Conservation (phyloP, 331 rosid species). For the Stylosanthes scabra region DNA sequence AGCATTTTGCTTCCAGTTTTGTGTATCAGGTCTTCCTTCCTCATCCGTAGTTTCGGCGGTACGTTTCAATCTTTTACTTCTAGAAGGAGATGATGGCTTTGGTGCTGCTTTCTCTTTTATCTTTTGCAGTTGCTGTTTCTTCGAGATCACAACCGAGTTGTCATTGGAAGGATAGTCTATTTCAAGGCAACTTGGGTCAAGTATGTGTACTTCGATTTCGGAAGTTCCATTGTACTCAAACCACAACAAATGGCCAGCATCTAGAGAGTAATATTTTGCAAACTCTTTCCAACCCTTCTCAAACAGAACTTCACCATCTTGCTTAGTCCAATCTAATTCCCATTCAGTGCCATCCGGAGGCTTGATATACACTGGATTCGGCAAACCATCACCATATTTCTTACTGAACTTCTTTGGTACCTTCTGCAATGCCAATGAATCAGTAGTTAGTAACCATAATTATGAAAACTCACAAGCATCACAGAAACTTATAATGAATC, state of each 20-base stretch:
- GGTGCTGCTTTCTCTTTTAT: neutral
- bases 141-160: neutral
- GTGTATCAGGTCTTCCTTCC: neutral
- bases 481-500: too few relatives aligned
- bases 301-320: constrained; percentile 37
- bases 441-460: neutral
- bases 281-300: constrained; percentile 34
- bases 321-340: constrained; percentile 31
- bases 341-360: constrained; percentile 47
- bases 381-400: constrained; percentile 21
- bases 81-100: neutral
- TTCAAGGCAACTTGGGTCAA: neutral
- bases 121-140: neutral
- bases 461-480: too few relatives aligned
- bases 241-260: neutral
- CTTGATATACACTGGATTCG: constrained; percentile 26
- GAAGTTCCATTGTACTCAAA: neutral
- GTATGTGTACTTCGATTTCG: neutral
- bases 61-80: neutral
- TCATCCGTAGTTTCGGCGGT: neutral
- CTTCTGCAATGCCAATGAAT: constrained; percentile 10
- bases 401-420: constrained; percentile 15
- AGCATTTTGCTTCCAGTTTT: neutral
- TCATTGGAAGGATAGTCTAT: neutral
- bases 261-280: neutral